Base-by-base conservation (phyloP, 2,329 filamentous ascomycete genomes). In the Colletotrichum musae region DNA sequence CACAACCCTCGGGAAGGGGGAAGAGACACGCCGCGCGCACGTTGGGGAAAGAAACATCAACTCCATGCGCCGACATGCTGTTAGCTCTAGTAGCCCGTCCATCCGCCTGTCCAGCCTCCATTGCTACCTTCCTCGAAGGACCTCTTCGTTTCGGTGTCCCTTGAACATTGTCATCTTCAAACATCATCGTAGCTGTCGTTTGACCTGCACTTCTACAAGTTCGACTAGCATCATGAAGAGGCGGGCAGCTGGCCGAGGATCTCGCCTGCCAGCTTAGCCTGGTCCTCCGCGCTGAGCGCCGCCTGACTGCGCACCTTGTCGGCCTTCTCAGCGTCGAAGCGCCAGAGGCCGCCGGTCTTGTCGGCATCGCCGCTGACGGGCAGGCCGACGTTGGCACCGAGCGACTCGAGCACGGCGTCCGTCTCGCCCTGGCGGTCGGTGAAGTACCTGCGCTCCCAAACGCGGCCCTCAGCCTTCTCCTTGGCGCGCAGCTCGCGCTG, bases 391-490 rank as follows among this genome's bases (percentile, higher is more conserved):
- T 78, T 71, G 9, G 78, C 71, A 16, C 85, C 87, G 12, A 89
- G 79, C 12, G 74, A 71, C 58, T 80, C 75, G 15, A 90, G 83
- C 0, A 84, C 78, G 7, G 78, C 71, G 68, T 90, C 88, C 4
- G 50, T 28, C 0, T 77, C 70, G 18, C 80, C 82, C 70, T 85
- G 77, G 75, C 87, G 75, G 75, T 80, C 75, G 67, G 85, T 89
- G 82, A 98, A 99, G 84, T 96, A 98, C 63, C 92, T 88, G 53
- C 94, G 88, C 76, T 94, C 88, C 95, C 96, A 99, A 48, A 89
- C 85, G 51, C 87, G 87, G 21, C 91, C 91, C 74, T 94, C 93
- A n/a, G 88, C 86, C 75, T 89, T 89, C 79, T 98, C 95, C 76
- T 89, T 85, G 78, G 89, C 88, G 72, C 95, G 90, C 82, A 84